Conservation (phyloP, 495 filamentous ascomycete species). For the Chaetomidium leptoderma region DNA sequence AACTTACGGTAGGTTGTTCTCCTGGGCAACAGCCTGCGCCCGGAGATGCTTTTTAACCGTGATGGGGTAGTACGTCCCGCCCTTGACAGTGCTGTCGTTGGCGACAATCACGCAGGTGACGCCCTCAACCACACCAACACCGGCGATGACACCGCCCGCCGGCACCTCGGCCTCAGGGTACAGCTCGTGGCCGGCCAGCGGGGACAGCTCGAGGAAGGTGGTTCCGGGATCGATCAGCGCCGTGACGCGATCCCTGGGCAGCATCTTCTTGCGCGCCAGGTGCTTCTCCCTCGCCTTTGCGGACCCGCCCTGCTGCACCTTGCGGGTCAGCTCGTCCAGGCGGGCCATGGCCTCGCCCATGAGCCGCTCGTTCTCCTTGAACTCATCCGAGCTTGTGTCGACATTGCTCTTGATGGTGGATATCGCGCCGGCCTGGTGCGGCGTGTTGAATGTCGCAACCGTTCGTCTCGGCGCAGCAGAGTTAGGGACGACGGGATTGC, state of each 20-base stretch:
- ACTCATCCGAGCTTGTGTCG: conserved; percentile 72
- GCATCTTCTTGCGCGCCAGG: conserved; percentile 83
- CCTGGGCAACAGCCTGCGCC: conserved; percentile 83
- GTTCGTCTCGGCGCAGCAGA: conserved; percentile 26
- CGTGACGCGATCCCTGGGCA: conserved; percentile 83
- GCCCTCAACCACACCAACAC: conserved; percentile 84
- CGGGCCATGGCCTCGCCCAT: conserved; percentile 67
- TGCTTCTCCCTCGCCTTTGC: conserved; percentile 88
- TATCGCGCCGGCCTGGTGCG: conserved; percentile 67
- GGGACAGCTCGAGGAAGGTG: conserved; percentile 85
- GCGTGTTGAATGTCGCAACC: conserved; percentile 59
- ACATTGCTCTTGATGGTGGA: conserved; percentile 72
- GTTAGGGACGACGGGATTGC: conserved; percentile 11
- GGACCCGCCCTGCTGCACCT: conserved; percentile 70
- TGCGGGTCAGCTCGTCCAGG: conserved; percentile 64
- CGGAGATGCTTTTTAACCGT: conserved; percentile 97
- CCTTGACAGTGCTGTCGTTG: conserved; percentile 97
- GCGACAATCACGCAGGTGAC: conserved; percentile 92
- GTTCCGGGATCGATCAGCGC: conserved; percentile 85
- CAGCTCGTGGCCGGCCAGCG: conserved; percentile 79
- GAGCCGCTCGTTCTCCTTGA: conserved; percentile 71
- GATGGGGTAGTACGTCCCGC: conserved; percentile 97
- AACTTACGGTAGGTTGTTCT: conserved; percentile 66
- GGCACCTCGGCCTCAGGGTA: conserved; percentile 70
- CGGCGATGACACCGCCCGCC: conserved; percentile 88